Conservation (phyloP, 2,329 filamentous ascomycete species). For the Periconia sp. region DNA sequence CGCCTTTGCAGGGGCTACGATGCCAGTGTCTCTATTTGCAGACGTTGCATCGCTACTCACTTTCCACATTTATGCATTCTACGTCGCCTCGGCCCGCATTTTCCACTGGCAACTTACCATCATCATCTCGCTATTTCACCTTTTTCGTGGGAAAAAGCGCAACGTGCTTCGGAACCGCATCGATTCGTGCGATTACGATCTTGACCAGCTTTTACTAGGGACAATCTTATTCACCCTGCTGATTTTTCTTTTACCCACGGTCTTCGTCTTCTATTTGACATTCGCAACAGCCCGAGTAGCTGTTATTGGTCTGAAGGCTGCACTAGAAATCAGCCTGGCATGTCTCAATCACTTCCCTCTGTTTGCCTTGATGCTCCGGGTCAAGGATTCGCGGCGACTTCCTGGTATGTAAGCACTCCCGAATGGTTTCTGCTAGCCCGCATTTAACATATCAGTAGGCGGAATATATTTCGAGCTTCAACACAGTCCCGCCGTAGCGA, state of each 20-base stretch:
- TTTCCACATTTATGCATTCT: constrained; percentile 96
- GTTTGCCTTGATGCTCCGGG: constrained; percentile 91
- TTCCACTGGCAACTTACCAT: constrained; percentile 99
- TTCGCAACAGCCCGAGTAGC: constrained; percentile 93
- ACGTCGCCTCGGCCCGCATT: constrained; percentile 92
- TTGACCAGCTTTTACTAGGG: constrained; percentile 92
- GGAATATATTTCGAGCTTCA: constrained; percentile 89
- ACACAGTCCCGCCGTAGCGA: constrained; percentile 60
- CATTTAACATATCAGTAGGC: constrained; percentile 42
- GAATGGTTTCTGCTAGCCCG: not conserved
- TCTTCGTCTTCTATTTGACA: constrained; percentile 94
- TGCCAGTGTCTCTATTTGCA: constrained; percentile 95
- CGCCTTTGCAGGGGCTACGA: constrained; percentile 91
- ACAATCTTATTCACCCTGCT: constrained; percentile 95
- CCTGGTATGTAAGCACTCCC: constrained; percentile 61
- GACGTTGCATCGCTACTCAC: constrained; percentile 90
- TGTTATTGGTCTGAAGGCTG: constrained; percentile 90
- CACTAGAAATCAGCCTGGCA: constrained; percentile 86
- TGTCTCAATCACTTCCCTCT: constrained; percentile 97
- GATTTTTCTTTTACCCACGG: constrained; percentile 91
- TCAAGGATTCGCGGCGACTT: constrained; percentile 88
- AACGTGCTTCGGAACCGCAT: constrained; percentile 97
- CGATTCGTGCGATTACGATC: constrained; percentile 97
- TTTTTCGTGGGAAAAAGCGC: constrained; percentile 97
- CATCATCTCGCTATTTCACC: constrained; percentile 94